These are phyloP conservation scores for Neohortaea acidophila DNA, from an alignment of 495 filamentous ascomycete species.

Conservation along the genomic window DNA sequence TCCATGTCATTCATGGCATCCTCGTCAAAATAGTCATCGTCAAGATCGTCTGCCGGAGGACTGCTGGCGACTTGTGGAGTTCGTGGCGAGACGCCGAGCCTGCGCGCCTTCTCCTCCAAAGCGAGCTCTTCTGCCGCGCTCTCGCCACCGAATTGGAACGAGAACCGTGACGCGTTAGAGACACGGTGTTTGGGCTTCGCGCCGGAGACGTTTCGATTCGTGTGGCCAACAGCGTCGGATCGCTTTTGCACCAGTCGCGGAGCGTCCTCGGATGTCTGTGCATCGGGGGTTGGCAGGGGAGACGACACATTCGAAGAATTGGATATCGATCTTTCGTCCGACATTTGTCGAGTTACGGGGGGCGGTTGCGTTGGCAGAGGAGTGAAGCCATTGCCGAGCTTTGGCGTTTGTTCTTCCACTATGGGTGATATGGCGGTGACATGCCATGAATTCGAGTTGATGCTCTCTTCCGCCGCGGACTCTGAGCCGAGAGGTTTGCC, in stretches of 20 bases:
- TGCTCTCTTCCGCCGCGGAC: too few relatives aligned
- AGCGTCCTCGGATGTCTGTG: too few relatives aligned
- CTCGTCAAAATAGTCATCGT: conserved; percentile 35
- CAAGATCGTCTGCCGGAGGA: conserved; percentile 20
- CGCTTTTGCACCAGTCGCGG: conserved; percentile 11
- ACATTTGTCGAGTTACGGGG: too few relatives aligned
- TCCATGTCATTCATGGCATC: conserved; percentile 19
- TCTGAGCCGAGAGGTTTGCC: too few relatives aligned
- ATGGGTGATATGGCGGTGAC: too few relatives aligned
- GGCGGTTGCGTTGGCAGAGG: too few relatives aligned
- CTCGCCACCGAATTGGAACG: conserved; percentile 72
- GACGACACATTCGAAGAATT: too few relatives aligned
- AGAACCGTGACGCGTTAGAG: conserved; percentile 77
- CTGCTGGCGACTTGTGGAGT: conserved; percentile 25
- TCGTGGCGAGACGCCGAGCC: conserved; percentile 29
- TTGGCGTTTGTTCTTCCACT: too few relatives aligned
- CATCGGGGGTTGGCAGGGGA: too few relatives aligned
- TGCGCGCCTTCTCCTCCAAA: conserved; percentile 67
- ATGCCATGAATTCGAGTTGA: too few relatives aligned
- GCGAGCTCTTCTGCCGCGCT: conserved; percentile 67
- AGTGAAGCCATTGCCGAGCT: too few relatives aligned
- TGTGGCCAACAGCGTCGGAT: conserved; percentile 19
- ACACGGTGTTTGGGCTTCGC: conserved; percentile 56
- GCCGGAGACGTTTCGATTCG: background rate
- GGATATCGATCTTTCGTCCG: too few relatives aligned